Conservation (phyloP, 164 flowering plant species). For the Taxillus chinensis region DNA sequence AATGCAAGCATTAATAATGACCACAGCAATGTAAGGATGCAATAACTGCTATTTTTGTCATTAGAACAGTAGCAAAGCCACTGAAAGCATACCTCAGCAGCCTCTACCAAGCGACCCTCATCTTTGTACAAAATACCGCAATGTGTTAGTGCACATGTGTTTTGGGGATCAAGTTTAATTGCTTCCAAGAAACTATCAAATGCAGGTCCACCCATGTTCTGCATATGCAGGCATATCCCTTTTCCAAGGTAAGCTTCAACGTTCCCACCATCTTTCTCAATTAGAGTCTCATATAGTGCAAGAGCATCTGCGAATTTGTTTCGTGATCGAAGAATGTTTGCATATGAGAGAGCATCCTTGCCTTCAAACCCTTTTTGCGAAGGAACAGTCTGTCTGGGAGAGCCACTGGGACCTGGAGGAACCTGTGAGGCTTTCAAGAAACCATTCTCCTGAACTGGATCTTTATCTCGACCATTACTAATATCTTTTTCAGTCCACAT, state of each 20-base stretch:
- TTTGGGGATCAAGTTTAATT: slow-evolving; percentile 71
- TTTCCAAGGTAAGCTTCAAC: slow-evolving; percentile 92
- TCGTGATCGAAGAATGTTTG: slow-evolving; percentile 83
- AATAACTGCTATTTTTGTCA: no score
- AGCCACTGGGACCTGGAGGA: slow-evolving; percentile 23
- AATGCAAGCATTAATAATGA: no score
- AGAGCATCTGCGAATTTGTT: slow-evolving; percentile 93
- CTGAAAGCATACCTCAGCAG: slow-evolving; percentile 72
- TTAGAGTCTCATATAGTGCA: slow-evolving; percentile 51
- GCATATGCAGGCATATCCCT: slow-evolving; percentile 97
- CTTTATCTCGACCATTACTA: slow-evolving; percentile 28
- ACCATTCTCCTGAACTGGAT: slow-evolving; percentile 33
- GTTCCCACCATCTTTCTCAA: slow-evolving; percentile 61
- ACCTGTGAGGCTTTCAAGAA: slow-evolving; percentile 25
- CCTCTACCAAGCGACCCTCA: slow-evolving; percentile 86
- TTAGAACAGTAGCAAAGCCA: not conserved
- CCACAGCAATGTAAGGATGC: no score
- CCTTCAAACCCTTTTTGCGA: slow-evolving; percentile 44
- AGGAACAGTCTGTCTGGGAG: slow-evolving; percentile 22
- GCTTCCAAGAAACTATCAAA: slow-evolving; percentile 90
- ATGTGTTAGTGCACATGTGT: slow-evolving; percentile 92
- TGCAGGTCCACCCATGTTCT: slow-evolving; percentile 64
- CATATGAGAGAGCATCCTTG: slow-evolving; percentile 80
- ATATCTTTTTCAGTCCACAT: slow-evolving; percentile 42
- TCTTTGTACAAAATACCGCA: slow-evolving; percentile 93